Conservation (phyloP, 129 eudicot genomes). For the Calendula officinalis region DNA sequence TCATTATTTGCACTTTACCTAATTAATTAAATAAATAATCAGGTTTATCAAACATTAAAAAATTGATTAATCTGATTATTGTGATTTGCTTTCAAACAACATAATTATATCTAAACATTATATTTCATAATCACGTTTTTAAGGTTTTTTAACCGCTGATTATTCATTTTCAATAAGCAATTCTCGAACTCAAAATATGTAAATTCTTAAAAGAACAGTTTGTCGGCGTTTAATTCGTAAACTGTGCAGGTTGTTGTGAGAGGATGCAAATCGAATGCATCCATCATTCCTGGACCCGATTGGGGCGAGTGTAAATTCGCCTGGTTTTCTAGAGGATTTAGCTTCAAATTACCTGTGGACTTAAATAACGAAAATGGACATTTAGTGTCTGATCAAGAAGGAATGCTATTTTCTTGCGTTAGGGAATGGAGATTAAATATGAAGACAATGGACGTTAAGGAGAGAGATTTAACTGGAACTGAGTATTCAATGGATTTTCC, state of each 20-base stretch:
- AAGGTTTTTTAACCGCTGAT: no score
- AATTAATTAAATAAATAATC: no score
- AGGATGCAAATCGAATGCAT: constrained; percentile 15
- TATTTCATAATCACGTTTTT: no score
- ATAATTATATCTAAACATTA: no score
- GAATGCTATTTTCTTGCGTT: constrained; percentile 28
- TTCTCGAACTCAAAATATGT: no score
- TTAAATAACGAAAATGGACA: background rate
- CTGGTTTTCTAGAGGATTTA: constrained; percentile 31
- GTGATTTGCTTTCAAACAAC: no score
- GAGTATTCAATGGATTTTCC: constrained; percentile 37
- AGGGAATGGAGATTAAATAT: constrained; percentile 35
- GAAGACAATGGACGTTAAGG: constrained; percentile 31
- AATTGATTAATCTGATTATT: no score
- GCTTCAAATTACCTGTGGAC: background rate
- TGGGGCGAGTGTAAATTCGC: constrained; percentile 19
- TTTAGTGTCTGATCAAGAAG: constrained; percentile 7
- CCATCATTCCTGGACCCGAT: constrained; percentile 31
- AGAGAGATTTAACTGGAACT: constrained; percentile 31
- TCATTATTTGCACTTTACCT: no score
- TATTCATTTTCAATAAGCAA: no score
- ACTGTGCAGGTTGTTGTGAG: constrained; percentile 19
- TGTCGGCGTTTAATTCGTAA: background rate
- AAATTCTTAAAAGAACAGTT: no score
- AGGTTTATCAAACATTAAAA: no score